Evolutionary conservation across 1,284 basidiomycete genomes (phyloP).

Genomic region (Irpex rosettiformis): DNA sequence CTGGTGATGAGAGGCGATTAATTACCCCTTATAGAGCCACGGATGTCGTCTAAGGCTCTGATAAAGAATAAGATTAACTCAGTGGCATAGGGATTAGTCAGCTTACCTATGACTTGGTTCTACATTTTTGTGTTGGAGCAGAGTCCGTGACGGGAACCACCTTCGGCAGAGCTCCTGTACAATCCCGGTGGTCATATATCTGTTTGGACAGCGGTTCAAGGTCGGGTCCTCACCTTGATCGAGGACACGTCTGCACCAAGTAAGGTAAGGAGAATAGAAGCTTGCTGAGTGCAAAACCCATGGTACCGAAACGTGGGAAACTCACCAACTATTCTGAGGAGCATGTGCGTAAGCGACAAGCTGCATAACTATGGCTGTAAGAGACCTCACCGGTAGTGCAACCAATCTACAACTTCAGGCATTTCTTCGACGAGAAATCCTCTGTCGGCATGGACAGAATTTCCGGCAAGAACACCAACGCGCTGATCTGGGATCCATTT

Average conservation of each 20-base stretch:
- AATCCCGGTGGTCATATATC: neutral
- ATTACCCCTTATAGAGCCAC: constrained; percentile 62
- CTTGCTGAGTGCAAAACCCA: constrained; percentile 1
- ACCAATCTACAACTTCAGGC: constrained; percentile 70
- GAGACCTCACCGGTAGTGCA: constrained; percentile 66
- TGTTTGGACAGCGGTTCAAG: too few species aligned
- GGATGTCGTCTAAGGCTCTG: constrained; percentile 79
- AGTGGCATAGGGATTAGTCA: too few species aligned
- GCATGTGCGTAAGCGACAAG: neutral
- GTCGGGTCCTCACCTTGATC: constrained; percentile 69
- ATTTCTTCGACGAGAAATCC: constrained; percentile 71
- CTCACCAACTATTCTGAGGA: constrained; percentile 22
- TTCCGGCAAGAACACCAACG: constrained; percentile 73
- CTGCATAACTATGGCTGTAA: neutral
- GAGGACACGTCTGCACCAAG: constrained; percentile 79
- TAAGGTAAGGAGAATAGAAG: neutral
- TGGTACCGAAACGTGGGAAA: constrained; percentile 1
- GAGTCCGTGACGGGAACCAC: constrained; percentile 50
- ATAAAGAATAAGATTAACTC: constrained; percentile 1
- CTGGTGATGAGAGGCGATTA: constrained; percentile 2
- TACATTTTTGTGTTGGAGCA: constrained; percentile 24
- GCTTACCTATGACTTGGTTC: constrained; percentile 51
- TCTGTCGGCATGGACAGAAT: constrained; percentile 77
- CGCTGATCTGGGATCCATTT: constrained; percentile 65
- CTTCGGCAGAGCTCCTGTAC: constrained; percentile 66